These are phyloP conservation scores for Eutrema japonicum DNA, from an alignment of 345 rosid genomes.

Conservation along the genomic window DNA sequence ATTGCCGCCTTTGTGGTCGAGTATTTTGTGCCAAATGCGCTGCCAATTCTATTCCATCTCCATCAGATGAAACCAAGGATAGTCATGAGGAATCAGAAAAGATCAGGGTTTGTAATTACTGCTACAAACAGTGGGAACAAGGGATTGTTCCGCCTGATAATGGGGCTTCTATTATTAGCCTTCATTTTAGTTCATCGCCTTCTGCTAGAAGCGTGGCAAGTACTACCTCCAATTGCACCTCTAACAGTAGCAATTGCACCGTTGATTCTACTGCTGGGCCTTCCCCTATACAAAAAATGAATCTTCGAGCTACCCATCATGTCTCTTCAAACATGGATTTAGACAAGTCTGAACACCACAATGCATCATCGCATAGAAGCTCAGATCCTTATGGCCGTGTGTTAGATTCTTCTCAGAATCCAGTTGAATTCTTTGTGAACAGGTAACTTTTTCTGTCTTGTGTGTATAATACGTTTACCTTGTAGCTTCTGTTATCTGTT, in stretches of 20 bases:
- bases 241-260: conserved; percentile 67
- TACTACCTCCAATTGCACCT: conserved; percentile 68
- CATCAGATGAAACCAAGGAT: conserved; percentile 59
- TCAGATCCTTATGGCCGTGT: conserved; percentile 45
- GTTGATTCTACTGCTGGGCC: conserved; percentile 69
- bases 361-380: conserved; percentile 47
- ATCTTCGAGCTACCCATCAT: conserved; percentile 48
- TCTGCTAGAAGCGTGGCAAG: conserved; percentile 76
- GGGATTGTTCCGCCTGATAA: conserved; percentile 57
- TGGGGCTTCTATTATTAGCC: conserved; percentile 53
- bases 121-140: conserved; percentile 82
- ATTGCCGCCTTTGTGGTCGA: conserved; percentile 92
- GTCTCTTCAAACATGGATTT: conserved; percentile 58
- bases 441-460: conserved; percentile 49
- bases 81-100: conserved; percentile 67
- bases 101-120: conserved; percentile 86
- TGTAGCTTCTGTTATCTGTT: conserved; percentile 16
- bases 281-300: conserved; percentile 57
- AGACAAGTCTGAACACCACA: conserved; percentile 48
- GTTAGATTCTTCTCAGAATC: conserved; percentile 53
- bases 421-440: conserved; percentile 59
- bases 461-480: background rate
- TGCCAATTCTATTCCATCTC: conserved; percentile 66
- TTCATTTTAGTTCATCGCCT: conserved; percentile 70
- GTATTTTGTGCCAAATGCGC: conserved; percentile 94